A percentile compares a stretch with the other conserved stretches of the same genome.
Conservation (phyloP, 2,329 filamentous ascomycete genomes). For the Venturia asperata region DNA sequence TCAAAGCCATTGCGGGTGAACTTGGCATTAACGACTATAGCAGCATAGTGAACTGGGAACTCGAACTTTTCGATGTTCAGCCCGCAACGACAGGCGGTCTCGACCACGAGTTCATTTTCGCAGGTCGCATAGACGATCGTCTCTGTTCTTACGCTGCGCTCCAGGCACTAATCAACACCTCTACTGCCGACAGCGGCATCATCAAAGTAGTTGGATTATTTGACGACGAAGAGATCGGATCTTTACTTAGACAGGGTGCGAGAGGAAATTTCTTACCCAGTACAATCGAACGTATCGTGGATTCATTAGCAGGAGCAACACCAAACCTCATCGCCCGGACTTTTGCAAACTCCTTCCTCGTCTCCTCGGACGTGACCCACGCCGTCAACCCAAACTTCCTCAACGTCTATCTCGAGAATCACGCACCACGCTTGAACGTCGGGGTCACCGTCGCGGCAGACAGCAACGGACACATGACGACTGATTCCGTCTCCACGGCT, state of each 20-base stretch:
- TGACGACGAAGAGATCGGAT: constrained; percentile 95
- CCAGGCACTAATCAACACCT: constrained; percentile 64
- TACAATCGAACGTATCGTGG: constrained; percentile 73
- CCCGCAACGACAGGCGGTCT: constrained; percentile 77
- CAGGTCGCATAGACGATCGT: constrained; percentile 93
- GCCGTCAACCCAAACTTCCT: constrained; percentile 94
- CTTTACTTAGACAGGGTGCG: constrained; percentile 81
- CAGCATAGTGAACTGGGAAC: constrained; percentile 88
- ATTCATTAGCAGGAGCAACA: constrained; percentile 53
- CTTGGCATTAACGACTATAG: constrained; percentile 53
- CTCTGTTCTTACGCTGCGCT: constrained; percentile 91
- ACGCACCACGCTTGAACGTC: constrained; percentile 81
- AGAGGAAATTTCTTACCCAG: constrained; percentile 79
- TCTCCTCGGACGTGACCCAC: constrained; percentile 89
- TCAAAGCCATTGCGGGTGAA: constrained; percentile 71
- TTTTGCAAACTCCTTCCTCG: constrained; percentile 84
- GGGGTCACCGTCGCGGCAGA: constrained; percentile 76
- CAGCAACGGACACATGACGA: constrained; percentile 93
- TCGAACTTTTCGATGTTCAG: constrained; percentile 88
- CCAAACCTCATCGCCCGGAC: constrained; percentile 53
- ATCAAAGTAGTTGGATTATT: constrained; percentile 92
- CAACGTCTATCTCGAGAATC: constrained; percentile 71
- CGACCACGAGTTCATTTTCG: constrained; percentile 90
- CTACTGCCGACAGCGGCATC: constrained; percentile 51
- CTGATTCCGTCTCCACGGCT: constrained; percentile 76